These are phyloP conservation scores for Calonectria henricotiae DNA, from an alignment of 2,329 filamentous ascomycete species.

Conservation along the genomic window DNA sequence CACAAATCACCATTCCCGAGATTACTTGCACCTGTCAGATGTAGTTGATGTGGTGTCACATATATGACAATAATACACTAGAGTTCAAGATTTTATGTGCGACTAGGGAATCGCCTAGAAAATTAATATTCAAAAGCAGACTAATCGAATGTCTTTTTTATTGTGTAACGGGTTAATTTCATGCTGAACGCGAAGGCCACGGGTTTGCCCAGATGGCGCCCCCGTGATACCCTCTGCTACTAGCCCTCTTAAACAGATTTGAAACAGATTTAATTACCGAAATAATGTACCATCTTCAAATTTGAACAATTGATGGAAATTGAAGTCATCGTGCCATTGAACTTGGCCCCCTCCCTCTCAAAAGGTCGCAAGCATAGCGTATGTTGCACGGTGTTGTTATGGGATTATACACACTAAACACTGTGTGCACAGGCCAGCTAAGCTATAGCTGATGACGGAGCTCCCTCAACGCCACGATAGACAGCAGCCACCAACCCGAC, in stretches of 20 bases:
- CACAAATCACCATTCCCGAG: not conserved
- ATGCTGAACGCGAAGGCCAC: not conserved
- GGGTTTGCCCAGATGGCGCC: not conserved
- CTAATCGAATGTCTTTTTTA: not conserved
- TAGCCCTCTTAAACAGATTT: not conserved
- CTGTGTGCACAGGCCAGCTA: constrained; percentile 54
- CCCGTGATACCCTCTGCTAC: not conserved
- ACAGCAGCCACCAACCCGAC: constrained; percentile 36
- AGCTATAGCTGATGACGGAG: constrained; percentile 53
- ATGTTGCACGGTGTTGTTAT: constrained; percentile 32
- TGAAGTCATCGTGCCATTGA: not conserved
- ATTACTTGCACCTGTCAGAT: constrained; percentile 5
- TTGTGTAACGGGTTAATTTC: not conserved
- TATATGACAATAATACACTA: not conserved
- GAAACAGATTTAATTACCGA: not conserved
- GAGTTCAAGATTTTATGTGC: not conserved
- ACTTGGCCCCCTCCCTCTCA: not conserved
- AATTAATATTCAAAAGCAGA: not conserved
- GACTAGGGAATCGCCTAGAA: not conserved
- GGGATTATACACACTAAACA: not conserved
- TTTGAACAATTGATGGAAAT: not conserved
- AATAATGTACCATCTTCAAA: not conserved
- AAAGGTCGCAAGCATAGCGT: not conserved
- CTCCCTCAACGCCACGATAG: constrained; percentile 47
- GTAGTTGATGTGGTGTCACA: not conserved